Conservation (phyloP, 805 yeast species). For the Hanseniaspora taiwanica region DNA sequence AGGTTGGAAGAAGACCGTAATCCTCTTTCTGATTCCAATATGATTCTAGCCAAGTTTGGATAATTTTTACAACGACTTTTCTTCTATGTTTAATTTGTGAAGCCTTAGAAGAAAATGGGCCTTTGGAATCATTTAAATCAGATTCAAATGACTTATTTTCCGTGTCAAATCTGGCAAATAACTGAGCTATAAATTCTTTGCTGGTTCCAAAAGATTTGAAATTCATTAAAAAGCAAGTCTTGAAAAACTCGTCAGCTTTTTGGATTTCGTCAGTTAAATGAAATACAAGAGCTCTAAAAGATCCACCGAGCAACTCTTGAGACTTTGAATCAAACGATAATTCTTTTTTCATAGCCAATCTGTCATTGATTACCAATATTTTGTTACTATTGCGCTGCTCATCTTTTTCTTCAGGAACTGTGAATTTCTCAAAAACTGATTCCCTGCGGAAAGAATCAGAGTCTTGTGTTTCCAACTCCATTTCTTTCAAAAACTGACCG, state of each 20-base stretch:
- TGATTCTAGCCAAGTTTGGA: slow-evolving; percentile 80
- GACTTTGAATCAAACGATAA: slow-evolving; percentile 29
- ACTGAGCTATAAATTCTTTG: slow-evolving; percentile 50
- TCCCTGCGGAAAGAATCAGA: slow-evolving; percentile 25
- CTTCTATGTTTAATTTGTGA: slow-evolving; percentile 46
- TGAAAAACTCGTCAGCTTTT: slow-evolving; percentile 54
- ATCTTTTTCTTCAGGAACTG: slow-evolving; percentile 4
- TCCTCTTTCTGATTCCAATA: slow-evolving; percentile 68
- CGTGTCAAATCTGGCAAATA: slow-evolving; percentile 53
- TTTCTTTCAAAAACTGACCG: slow-evolving; percentile 8
- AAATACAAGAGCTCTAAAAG: slow-evolving; percentile 26
- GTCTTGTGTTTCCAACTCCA: slow-evolving; percentile 9
- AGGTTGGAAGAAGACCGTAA: slow-evolving; percentile 46
- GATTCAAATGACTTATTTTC: slow-evolving; percentile 22
- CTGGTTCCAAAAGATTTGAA: slow-evolving; percentile 62
- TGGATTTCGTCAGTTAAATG: slow-evolving; percentile 26
- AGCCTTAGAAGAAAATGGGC: slow-evolving; percentile 28
- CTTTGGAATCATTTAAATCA: slow-evolving; percentile 23
- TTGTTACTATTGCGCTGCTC: background rate
- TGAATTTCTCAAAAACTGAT: slow-evolving; percentile 10
- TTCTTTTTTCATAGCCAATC: slow-evolving; percentile 15
- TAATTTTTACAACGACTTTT: slow-evolving; percentile 50
- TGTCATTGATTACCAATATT: slow-evolving; percentile 13
- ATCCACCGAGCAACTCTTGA: slow-evolving; percentile 6
- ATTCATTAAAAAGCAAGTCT: slow-evolving; percentile 63